These are phyloP conservation scores for Leccinum uliginosum DNA, from an alignment of 768 basidiomycete genomes.

Conservation along the genomic window DNA sequence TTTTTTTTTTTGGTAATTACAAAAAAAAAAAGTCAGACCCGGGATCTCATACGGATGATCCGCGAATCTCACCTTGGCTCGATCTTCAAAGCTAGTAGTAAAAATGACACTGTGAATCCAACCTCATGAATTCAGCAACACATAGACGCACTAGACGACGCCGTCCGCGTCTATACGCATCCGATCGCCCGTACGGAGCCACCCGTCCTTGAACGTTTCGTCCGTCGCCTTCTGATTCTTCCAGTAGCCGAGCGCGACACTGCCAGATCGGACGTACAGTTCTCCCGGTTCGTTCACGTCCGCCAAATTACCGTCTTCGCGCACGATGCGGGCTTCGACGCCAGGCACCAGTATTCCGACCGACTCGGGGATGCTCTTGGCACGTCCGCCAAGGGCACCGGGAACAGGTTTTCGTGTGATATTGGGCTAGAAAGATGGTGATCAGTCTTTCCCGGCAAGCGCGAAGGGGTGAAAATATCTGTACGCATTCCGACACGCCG, in stretches of 20 bases:
- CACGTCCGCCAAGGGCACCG: conserved; percentile 43
- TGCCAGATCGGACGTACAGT: conserved; percentile 52
- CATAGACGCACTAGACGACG: conserved; percentile 54
- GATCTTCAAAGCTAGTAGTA: conserved; percentile 63
- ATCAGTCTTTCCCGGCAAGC: neutral
- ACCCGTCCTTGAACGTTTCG: conserved; percentile 66
- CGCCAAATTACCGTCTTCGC: conserved; percentile 55
- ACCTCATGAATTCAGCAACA: neutral
- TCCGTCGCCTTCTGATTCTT: conserved; percentile 62
- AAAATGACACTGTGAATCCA: neutral
- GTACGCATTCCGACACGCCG: conserved; percentile 65
- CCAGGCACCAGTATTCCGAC: conserved; percentile 61
- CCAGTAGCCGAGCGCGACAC: conserved; percentile 67
- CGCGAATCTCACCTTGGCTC: conserved; percentile 53
- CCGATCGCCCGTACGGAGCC: conserved; percentile 72
- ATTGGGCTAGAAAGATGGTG: conserved; percentile 41
- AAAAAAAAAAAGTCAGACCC: neutral
- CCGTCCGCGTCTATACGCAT: conserved; percentile 59
- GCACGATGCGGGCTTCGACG: conserved; percentile 55
- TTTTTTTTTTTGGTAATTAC: too few relatives aligned
- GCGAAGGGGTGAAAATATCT: conserved; percentile 22
- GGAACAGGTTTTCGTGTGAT: conserved; percentile 41
- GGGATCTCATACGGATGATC: neutral
- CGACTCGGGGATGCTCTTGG: conserved; percentile 38
- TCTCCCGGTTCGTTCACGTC: conserved; percentile 60